phyloP scores from a whole-genome alignment of 805 yeast genomes.

The Spathaspora boniae region DNA sequence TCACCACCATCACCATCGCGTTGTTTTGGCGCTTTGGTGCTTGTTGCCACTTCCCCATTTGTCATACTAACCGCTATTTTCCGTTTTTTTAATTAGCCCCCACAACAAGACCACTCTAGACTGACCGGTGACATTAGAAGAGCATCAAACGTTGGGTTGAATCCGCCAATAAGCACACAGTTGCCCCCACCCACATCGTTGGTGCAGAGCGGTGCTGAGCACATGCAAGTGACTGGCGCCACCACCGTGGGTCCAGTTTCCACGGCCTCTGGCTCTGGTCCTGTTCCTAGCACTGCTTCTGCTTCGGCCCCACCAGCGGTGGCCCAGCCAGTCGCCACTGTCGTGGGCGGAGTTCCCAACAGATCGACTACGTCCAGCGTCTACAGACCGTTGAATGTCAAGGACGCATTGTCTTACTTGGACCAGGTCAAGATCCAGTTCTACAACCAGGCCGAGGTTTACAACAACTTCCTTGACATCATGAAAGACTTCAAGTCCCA shows the following conservation, averaged over 20 bases:
- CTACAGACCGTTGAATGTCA: constrained; percentile 85
- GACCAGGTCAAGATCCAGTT: constrained; percentile 96
- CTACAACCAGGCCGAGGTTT: constrained; percentile 88
- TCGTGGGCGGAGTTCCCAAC: constrained; percentile 36
- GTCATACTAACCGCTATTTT: not conserved
- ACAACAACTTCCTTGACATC: constrained; percentile 92
- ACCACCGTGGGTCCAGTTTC: too few relatives aligned
- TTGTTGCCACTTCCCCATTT: not conserved
- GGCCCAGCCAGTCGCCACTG: constrained; percentile 13
- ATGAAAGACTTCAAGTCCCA: constrained; percentile 99
- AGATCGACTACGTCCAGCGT: constrained; percentile 39
- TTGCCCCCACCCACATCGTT: constrained; percentile 27
- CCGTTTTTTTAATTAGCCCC: constrained; percentile 3
- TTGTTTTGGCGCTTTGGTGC: too few relatives aligned
- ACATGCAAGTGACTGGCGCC: constrained; percentile 13
- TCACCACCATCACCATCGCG: too few relatives aligned
- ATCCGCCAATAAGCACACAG: constrained; percentile 14
- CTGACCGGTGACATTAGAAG: constrained; percentile 22
- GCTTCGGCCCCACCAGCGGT: constrained; percentile 11
- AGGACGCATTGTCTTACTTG: constrained; percentile 91
- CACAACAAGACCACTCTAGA: constrained; percentile 19
- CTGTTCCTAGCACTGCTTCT: constrained; percentile 25
- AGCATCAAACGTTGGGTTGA: constrained; percentile 20
- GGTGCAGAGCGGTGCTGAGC: constrained; percentile 15
- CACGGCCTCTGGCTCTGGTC: constrained; percentile 39